phyloP scores from a whole-genome alignment of 2,329 filamentous ascomycete species.

The Meredithiella fracta region DNA sequence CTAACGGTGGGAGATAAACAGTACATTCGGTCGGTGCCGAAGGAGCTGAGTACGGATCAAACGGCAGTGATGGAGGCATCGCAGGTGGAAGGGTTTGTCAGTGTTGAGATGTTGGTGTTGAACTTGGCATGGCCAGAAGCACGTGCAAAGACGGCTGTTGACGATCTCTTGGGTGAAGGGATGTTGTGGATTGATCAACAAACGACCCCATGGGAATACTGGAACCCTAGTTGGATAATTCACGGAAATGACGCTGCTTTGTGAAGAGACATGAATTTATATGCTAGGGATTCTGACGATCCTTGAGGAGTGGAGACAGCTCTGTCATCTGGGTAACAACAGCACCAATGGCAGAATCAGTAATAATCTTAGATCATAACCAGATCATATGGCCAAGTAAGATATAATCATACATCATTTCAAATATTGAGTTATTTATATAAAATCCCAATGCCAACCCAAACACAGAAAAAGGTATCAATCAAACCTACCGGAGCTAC shows the following conservation, averaged over 20 bases:
- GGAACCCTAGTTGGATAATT: constrained; percentile 64
- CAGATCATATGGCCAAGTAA: neutral
- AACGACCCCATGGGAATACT: constrained; percentile 69
- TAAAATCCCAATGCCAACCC: constrained; percentile 1
- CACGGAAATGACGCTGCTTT: constrained; percentile 18
- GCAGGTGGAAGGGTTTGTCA: constrained; percentile 79
- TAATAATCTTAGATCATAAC: neutral
- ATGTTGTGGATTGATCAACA: constrained; percentile 91
- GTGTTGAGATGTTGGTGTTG: constrained; percentile 68
- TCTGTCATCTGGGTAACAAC: neutral
- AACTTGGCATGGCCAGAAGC: constrained; percentile 78
- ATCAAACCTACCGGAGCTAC: constrained; percentile 5
- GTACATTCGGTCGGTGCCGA: constrained; percentile 84
- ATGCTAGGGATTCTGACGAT: too few species aligned
- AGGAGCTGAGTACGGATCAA: constrained; percentile 90
- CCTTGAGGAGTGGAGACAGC: neutral
- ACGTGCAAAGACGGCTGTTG: constrained; percentile 72
- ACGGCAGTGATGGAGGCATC: constrained; percentile 81
- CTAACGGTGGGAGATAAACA: constrained; percentile 67
- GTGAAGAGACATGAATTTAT: neutral
- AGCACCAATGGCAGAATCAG: neutral
- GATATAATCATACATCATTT: neutral
- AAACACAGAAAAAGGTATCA: constrained; percentile 5
- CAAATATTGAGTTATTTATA: neutral
- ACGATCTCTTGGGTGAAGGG: constrained; percentile 75